Conservation (phyloP, 2,329 filamentous ascomycete species). For the Trichophyton verrucosum region DNA sequence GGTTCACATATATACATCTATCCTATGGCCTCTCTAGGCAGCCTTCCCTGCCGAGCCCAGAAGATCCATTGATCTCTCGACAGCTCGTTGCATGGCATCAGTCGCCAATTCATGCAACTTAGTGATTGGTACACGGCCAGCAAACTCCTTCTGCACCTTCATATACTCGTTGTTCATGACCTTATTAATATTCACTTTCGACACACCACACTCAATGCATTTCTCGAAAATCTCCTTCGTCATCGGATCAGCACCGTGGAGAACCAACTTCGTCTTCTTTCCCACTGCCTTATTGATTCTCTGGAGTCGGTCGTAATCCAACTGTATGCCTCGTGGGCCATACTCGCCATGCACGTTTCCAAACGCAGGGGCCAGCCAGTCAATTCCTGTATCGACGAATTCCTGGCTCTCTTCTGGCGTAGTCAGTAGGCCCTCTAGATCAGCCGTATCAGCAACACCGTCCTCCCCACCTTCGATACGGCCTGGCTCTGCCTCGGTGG, state of each 20-base stretch:
- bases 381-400: constrained; percentile 59
- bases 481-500: constrained; percentile 59
- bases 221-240: constrained; percentile 42
- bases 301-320: constrained; percentile 47
- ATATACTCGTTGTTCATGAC: constrained; percentile 43
- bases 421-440: constrained; percentile 51
- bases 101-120: constrained; percentile 44
- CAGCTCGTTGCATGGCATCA: constrained; percentile 41
- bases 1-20: neutral
- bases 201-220: constrained; percentile 44
- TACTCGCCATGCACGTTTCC: constrained; percentile 68
- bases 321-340: constrained; percentile 49
- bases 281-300: constrained; percentile 40
- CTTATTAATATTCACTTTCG: constrained; percentile 49
- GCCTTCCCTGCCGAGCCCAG: constrained; percentile 30
- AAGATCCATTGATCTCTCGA: constrained; percentile 46
- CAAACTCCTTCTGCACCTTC: constrained; percentile 36
- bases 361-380: constrained; percentile 63
- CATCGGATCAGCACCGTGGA: constrained; percentile 49
- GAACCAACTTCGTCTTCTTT: constrained; percentile 33
- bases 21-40: neutral
- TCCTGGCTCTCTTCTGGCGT: constrained; percentile 57
- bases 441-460: constrained; percentile 55
- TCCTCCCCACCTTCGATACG: constrained; percentile 64
- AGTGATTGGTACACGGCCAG: constrained; percentile 42